These are phyloP conservation scores for Quercus dentata DNA, from an alignment of 306 rosid genomes.

Conservation along the genomic window DNA sequence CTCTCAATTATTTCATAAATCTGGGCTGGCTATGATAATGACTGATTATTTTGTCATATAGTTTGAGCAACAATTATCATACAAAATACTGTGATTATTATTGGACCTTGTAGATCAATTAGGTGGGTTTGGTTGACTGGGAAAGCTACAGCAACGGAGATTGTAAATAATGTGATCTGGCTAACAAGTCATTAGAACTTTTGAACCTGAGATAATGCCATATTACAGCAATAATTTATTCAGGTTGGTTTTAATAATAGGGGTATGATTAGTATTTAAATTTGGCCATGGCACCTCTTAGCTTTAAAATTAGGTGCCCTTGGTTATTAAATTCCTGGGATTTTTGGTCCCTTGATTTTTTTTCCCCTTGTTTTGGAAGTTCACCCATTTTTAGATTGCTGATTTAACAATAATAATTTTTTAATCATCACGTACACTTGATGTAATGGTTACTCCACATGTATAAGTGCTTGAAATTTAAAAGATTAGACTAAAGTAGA, in stretches of 20 bases:
- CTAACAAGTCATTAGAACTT: slow-evolving; percentile 1
- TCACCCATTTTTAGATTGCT: neutral
- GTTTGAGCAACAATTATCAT: neutral
- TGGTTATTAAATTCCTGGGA: neutral
- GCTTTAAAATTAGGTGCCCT: slow-evolving; percentile 22
- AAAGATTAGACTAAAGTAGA: no score
- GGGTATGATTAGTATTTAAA: neutral
- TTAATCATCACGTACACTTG: no score
- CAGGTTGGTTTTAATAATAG: slow-evolving; percentile 18
- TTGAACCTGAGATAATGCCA: slow-evolving; percentile 14
- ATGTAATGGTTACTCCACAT: no score
- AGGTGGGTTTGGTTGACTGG: slow-evolving; percentile 28
- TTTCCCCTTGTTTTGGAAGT: neutral
- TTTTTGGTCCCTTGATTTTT: neutral
- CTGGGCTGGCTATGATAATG: slow-evolving; percentile 47
- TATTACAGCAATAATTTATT: slow-evolving; percentile 21
- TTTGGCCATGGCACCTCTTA: slow-evolving; percentile 5
- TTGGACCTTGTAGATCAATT: slow-evolving; percentile 16
- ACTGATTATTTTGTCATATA: slow-evolving; percentile 26
- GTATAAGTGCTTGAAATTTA: rapidly evolving
- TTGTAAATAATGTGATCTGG: slow-evolving; percentile 26
- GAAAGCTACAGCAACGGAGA: slow-evolving; percentile 61
- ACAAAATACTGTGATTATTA: neutral
- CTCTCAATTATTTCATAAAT: slow-evolving; percentile 51
- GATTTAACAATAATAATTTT: no score